Base-by-base conservation (phyloP, 2,329 filamentous ascomycete genomes). In the Thermothelomyces thermophilus region DNA sequence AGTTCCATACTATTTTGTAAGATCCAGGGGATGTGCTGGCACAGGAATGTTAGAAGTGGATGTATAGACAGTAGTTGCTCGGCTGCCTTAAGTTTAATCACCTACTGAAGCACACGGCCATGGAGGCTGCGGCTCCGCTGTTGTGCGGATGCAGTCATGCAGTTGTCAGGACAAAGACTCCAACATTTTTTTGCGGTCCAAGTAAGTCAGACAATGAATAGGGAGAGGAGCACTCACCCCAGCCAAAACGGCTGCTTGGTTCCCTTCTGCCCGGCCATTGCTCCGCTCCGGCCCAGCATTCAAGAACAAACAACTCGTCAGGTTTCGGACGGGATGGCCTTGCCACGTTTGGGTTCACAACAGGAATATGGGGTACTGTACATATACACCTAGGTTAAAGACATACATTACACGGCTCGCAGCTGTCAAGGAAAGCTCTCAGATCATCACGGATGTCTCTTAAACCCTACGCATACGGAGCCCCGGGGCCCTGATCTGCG, bases 91-190 rank as follows among this genome's bases (percentile, higher is more conserved):
- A 20, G 42, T 5, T 34, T 26, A 22, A 46, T 24, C 22, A 55
- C 57, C 39, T 53, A 59, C 55, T 59, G 46, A 59, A 59, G 47
- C 57, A 57, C 11, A 59, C 57, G 39, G 57, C 55, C 52, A 59
- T 56, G 17, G 57, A 59, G 24, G 57, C 57, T 30, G 57, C 57
- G 5, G 57, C 57, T 40, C 57, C 55, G 34, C 57, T 59, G 41
- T 33, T n/a, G 14, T 31, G 14, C 22, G 36, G 44, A 44, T 31
- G 39, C 8, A n/a, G n/a, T n/a, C n/a, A 26, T 37, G 20, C n/a
- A n/a, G n/a, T n/a, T 19, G 34, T 20, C 28, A 40, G 20, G 26
- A 39, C n/a, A 7, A 19, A 26, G 10, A 2, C 44, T 28, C 19
- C 37, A 30, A 5, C 24, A 37, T 4, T n/a, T n/a, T n/a, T n/a